phyloP scores from a whole-genome alignment of 163 green algal species.

The Trebouxiophyceae sp. region DNA sequence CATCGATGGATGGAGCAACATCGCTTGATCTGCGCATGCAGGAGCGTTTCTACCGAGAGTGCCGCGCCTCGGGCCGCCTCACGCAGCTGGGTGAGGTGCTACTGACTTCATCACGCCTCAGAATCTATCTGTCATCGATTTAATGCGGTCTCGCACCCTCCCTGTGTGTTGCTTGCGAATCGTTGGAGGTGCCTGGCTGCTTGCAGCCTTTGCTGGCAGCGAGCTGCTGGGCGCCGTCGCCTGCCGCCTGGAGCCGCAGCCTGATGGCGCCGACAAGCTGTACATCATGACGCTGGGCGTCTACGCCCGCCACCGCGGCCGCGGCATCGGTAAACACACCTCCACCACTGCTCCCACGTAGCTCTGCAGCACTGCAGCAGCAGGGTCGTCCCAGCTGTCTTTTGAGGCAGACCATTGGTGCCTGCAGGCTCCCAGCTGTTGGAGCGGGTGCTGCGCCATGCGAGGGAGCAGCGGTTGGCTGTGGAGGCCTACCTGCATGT shows the following conservation, averaged over 20 bases:
- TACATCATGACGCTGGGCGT: slow-evolving; percentile 89
- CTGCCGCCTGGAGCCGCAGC: slow-evolving; percentile 63
- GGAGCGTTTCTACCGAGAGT: background rate
- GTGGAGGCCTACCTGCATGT: slow-evolving; percentile 57
- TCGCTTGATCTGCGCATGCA: too few species aligned
- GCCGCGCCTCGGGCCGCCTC: too few species aligned
- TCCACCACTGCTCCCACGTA: background rate
- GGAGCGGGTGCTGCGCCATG: slow-evolving; percentile 24
- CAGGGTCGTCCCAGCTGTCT: too few species aligned
- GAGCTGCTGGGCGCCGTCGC: slow-evolving; percentile 69
- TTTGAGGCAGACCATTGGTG: slow-evolving; percentile 6
- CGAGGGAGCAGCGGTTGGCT: slow-evolving; percentile 44
- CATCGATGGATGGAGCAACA: too few species aligned
- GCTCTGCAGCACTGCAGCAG: too few species aligned
- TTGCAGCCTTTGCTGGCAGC: slow-evolving; percentile 54
- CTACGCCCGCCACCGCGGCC: slow-evolving; percentile 61
- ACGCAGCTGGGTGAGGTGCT: background rate
- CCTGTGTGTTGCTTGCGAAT: background rate
- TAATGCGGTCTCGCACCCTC: background rate
- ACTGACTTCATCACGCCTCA: too few species aligned
- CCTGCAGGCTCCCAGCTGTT: slow-evolving; percentile 52
- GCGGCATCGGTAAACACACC: slow-evolving; percentile 44
- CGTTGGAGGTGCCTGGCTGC: too few species aligned
- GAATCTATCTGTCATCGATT: background rate
- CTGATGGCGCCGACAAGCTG: slow-evolving; percentile 31